phyloP scores from a whole-genome alignment of 2,329 filamentous ascomycete species.

The Didymella glomerata region DNA sequence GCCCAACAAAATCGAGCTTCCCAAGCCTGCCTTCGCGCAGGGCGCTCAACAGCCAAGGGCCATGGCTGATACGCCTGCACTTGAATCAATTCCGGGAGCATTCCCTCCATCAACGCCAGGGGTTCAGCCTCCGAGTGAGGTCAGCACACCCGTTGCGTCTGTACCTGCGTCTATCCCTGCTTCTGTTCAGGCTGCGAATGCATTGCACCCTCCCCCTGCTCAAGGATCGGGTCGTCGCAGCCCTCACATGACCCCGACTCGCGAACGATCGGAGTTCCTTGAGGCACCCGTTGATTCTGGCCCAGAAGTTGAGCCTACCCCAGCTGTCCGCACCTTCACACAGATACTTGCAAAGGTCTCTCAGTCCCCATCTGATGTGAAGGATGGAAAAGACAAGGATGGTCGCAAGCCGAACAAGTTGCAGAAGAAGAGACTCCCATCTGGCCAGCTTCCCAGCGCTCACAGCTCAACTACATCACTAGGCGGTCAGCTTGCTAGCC shows the following conservation, averaged over 20 bases:
- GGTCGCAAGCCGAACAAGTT: constrained; percentile 84
- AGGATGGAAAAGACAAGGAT: constrained; percentile 57
- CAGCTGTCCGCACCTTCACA: constrained; percentile 48
- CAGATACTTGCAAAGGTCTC: constrained; percentile 47
- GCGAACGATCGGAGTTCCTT: constrained; percentile 46
- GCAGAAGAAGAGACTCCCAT: constrained; percentile 79
- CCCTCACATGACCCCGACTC: constrained; percentile 40
- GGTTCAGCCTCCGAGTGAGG: constrained; percentile 52
- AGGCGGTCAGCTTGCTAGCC: constrained; percentile 45
- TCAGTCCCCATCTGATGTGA: constrained; percentile 69
- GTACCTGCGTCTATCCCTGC: constrained; percentile 12
- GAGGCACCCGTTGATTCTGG: constrained; percentile 44
- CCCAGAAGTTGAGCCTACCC: constrained; percentile 32
- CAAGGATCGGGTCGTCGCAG: constrained; percentile 31
- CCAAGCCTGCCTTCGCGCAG: constrained; percentile 27
- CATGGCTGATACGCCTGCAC: constrained; percentile 40
- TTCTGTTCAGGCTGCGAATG: constrained; percentile 30
- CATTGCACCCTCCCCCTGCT: constrained; percentile 31
- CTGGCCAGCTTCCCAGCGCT: constrained; percentile 82
- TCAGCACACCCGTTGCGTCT: constrained; percentile 44
- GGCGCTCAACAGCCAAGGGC: constrained; percentile 32
- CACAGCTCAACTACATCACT: constrained; percentile 89
- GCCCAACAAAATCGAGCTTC: constrained; percentile 38
- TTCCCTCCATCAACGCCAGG: constrained; percentile 63
- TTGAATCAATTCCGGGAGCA: constrained; percentile 63